phyloP scores from a whole-genome alignment of 225 moss, liverwort and hornwort species.

The Neckera pumila region DNA sequence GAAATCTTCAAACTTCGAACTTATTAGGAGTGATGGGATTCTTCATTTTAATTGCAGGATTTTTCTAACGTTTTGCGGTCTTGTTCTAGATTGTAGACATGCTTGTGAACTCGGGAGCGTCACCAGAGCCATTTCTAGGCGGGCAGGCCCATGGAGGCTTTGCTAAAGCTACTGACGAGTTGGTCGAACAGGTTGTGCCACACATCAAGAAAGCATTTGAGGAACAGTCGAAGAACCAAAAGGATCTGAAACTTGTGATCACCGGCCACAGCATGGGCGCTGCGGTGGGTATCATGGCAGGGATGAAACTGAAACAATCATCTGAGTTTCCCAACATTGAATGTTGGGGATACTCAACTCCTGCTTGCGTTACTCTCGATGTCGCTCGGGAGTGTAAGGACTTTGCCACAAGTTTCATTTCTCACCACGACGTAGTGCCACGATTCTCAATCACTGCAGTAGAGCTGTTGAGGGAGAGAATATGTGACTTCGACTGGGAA shows the following conservation, averaged over 20 bases:
- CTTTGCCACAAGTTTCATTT: constrained; percentile 67
- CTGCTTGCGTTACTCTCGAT: constrained; percentile 72
- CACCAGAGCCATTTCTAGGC: constrained; percentile 58
- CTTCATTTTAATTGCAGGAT: background rate
- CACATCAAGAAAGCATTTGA: constrained; percentile 67
- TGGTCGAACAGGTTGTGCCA: constrained; percentile 49
- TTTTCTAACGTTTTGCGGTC: background rate
- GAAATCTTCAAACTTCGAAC: background rate
- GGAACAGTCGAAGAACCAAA: constrained; percentile 42
- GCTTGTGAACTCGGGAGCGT: constrained; percentile 74
- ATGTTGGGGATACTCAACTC: constrained; percentile 80
- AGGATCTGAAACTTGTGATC: constrained; percentile 66
- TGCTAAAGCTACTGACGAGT: constrained; percentile 46
- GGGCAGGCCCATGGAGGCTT: constrained; percentile 80
- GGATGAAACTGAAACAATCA: constrained; percentile 40
- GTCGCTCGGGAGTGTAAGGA: constrained; percentile 48
- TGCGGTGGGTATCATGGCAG: constrained; percentile 69
- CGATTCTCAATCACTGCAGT: constrained; percentile 67
- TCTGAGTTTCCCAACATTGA: constrained; percentile 49
- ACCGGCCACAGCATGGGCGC: constrained; percentile 94
- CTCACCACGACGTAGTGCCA: constrained; percentile 76
- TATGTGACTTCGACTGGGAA: constrained; percentile 78
- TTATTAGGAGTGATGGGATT: background rate
- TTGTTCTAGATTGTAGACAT: constrained; percentile 65
- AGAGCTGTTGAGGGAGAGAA: constrained; percentile 50